These are phyloP conservation scores for Sugiyamaella novakii DNA, from an alignment of 1,139 yeast species.

Conservation along the genomic window DNA sequence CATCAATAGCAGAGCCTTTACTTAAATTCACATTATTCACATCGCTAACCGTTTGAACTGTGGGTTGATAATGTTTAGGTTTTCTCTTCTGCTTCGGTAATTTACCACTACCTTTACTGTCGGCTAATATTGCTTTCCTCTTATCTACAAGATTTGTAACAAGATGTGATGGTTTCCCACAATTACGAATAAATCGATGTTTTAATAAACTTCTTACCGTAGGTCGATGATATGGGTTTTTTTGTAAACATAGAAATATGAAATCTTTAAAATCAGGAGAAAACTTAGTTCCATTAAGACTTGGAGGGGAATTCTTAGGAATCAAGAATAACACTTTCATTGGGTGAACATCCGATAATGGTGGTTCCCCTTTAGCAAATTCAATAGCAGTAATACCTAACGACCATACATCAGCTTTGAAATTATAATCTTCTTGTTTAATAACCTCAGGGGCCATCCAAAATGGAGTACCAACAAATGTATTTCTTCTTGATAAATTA, in stretches of 20 bases:
- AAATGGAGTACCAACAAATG: conserved; percentile 97
- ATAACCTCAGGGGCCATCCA: conserved; percentile 99
- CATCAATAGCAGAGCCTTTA: background rate
- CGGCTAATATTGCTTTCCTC: conserved; percentile 2
- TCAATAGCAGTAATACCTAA: conserved; percentile 90
- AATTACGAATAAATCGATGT: conserved; percentile 58
- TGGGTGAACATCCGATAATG: conserved; percentile 70
- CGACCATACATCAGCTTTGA: conserved; percentile 94
- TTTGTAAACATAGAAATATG: conserved; percentile 61
- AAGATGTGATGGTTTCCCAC: conserved; percentile 44
- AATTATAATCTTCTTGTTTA: conserved; percentile 81
- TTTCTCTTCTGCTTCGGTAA: conserved; percentile 8
- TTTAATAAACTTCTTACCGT: conserved; percentile 60
- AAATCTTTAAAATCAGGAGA: conserved; percentile 60
- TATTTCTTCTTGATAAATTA: conserved; percentile 73
- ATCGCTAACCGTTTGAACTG: conserved; percentile 29
- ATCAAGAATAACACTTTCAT: conserved; percentile 73
- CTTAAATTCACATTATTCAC: conserved; percentile 17
- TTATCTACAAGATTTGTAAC: conserved; percentile 15
- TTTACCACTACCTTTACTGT: background rate
- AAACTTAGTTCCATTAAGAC: conserved; percentile 48
- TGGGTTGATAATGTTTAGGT: conserved; percentile 28
- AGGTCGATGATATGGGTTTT: conserved; percentile 61
- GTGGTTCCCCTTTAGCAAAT: conserved; percentile 81
- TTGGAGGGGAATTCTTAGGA: conserved; percentile 56